phyloP scores from a whole-genome alignment of 2,329 filamentous ascomycete species.

The Sclerotinia trifoliorum region DNA sequence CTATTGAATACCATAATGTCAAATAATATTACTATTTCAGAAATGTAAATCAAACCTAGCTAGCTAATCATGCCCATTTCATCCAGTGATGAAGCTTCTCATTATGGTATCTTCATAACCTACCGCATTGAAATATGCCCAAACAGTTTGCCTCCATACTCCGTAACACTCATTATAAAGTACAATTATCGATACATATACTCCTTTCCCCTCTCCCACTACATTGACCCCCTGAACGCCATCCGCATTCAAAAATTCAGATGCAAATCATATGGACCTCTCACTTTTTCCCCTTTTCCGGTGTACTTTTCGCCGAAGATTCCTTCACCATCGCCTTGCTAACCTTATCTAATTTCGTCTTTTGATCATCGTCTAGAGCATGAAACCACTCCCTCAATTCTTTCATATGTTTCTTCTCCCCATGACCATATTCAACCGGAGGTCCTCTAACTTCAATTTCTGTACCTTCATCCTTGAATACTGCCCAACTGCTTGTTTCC shows the following conservation, averaged over 20 bases:
- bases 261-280: background rate
- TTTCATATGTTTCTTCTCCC: constrained; percentile 51
- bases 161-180: background rate
- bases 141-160: background rate
- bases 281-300: constrained; percentile 20
- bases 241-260: background rate
- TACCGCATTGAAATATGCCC: background rate
- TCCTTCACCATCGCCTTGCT: background rate
- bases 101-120: background rate
- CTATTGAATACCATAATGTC: background rate
- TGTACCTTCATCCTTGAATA: constrained; percentile 50
- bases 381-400: constrained; percentile 49
- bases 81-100: background rate
- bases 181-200: constrained; percentile 7
- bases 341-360: constrained; percentile 6
- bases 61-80: background rate
- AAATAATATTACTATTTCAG: background rate
- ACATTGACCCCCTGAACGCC: background rate
- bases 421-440: constrained; percentile 55
- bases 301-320: background rate
- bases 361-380: constrained; percentile 43
- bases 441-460: constrained; percentile 56
- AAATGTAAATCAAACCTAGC: too few species aligned
- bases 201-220: background rate
- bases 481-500: constrained; percentile 59